These are phyloP conservation scores for Plasmodium knowlesi DNA, from an alignment of 169 alveolate species.

Conservation along the genomic window DNA sequence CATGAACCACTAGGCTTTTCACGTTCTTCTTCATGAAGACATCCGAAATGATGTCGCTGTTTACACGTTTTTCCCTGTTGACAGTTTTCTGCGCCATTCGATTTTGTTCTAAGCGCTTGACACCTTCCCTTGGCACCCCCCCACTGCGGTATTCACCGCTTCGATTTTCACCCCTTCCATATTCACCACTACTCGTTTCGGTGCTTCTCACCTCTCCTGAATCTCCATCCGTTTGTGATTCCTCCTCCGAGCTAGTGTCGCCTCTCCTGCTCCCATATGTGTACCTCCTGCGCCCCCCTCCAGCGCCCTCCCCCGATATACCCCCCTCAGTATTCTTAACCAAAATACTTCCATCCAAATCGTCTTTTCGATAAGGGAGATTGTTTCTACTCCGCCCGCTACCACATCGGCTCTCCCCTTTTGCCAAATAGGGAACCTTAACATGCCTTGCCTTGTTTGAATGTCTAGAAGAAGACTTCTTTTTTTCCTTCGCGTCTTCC, in stretches of 20 bases:
- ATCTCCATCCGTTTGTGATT: neutral
- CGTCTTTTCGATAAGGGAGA: neutral
- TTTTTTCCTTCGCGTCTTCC: neutral
- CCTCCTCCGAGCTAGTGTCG: neutral
- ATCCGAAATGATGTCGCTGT: constrained; percentile 58
- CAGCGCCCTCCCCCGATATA: neutral
- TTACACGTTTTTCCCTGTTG: constrained; percentile 6
- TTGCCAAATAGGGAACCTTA: neutral
- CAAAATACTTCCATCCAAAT: neutral
- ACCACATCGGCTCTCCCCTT: neutral
- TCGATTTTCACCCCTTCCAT: neutral
- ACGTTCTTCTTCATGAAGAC: constrained; percentile 60
- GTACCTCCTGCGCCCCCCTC: neutral
- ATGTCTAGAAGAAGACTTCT: neutral
- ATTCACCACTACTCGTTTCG: neutral
- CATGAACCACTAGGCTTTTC: constrained; percentile 47
- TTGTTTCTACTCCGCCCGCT: neutral
- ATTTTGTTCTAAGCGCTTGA: neutral
- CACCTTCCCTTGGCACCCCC: neutral
- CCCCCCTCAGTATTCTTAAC: neutral
- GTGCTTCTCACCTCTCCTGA: neutral
- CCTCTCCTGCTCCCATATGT: neutral
- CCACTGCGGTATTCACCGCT: neutral
- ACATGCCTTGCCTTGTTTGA: neutral
- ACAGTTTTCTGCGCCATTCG: neutral